Evolutionary conservation across 331 rosid genomes (phyloP), one percentile per base, ranked within the genome.

Genomic region (Quercus lobata): DNA sequence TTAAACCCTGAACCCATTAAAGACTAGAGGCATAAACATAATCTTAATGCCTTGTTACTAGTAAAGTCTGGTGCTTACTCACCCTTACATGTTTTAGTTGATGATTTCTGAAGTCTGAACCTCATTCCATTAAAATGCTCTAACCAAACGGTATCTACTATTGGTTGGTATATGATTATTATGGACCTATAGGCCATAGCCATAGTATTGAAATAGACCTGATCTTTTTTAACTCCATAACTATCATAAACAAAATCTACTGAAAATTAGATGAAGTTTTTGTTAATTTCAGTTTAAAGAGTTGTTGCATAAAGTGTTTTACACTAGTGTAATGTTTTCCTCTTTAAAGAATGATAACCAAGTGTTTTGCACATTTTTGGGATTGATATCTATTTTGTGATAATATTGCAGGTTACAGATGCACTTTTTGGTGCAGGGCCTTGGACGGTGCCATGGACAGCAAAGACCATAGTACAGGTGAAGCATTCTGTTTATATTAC

Each of bases 401-500:
- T 74, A 24, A 78, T 62, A 69, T 86, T 79, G 44, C 82, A 86
- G 90, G 84, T 79, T 73, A 72, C 71, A 77, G 55, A 75, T 77
- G 46, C 72, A 15, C 29, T 83, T 79, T 77, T 65, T 77, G 52
- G 27, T 66, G 80, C 60, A 68, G 57, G 84, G 30, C 92, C 92
- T 60, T 88, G 90, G 92, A 75, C 81, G 6, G 91, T 83, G 56
- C 91, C 91, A 46, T 88, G 91, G 91, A 83, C 88, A 14, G 92
- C 82, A 61, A 84, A 81, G 77, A 88, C 90, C 61, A 88, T 88
- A 81, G 74, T 82, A 63, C 88, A 88, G 92, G 92, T 88, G 80
- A 79, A 76, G 78, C 62, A 70, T 71, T 73, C 3, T 72, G 19
- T 12, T 52, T 19, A 4, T 68, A 8, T 19, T 17, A 34, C 25